Conservation (phyloP, 1,139 yeast species). For the Hansenula lynferdii region DNA sequence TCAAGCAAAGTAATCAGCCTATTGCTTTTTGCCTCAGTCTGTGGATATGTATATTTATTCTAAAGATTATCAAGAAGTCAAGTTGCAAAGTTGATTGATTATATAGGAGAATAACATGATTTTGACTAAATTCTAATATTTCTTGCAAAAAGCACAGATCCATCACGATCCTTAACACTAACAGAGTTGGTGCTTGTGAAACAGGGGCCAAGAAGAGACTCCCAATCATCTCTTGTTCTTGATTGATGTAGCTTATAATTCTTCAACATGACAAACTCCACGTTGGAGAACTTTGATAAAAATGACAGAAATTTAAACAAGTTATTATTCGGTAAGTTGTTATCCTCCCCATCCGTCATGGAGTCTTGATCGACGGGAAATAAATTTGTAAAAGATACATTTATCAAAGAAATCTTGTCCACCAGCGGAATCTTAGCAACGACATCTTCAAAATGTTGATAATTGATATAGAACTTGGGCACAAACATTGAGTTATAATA, state of each 20-base stretch:
- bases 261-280: conserved; percentile 30
- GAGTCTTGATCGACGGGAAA: conserved; percentile 19
- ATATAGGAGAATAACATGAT: not conserved
- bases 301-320: conserved; percentile 24
- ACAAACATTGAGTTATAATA: conserved; percentile 22
- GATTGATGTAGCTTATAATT: conserved; percentile 31
- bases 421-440: conserved; percentile 14
- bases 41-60: not conserved
- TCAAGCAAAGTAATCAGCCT: not conserved
- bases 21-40: not conserved
- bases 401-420: conserved; percentile 12
- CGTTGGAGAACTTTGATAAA: conserved; percentile 25
- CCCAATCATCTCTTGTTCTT: conserved; percentile 33
- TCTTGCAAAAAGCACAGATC: conserved; percentile 27
- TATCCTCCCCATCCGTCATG: conserved; percentile 2
- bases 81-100: not conserved
- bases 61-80: not conserved
- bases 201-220: conserved; percentile 27
- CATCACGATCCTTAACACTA: conserved; percentile 31
- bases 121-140: conserved; percentile 8
- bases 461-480: conserved; percentile 22
- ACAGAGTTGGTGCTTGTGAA: conserved; percentile 28
- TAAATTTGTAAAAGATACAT: conserved; percentile 21
- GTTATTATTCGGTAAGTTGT: conserved; percentile 17
- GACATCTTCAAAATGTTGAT: conserved; percentile 13